Conservation (phyloP, 2,329 filamentous ascomycete species). For the Fusarium incarnatum region DNA sequence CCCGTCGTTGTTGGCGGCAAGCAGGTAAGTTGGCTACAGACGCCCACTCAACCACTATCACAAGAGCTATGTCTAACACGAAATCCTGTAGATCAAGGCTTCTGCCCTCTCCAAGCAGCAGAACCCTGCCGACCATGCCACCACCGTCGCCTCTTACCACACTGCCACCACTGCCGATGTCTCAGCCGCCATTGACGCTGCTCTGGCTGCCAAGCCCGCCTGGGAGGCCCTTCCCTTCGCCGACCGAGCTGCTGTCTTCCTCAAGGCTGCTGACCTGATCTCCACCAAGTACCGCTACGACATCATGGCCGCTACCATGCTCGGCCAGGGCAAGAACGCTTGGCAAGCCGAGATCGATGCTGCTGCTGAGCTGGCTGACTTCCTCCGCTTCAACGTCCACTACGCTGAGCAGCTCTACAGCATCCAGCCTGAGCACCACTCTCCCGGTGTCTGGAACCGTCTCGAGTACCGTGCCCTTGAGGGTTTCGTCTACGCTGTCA, state of each 20-base stretch:
- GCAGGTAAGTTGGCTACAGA: slow-evolving; percentile 64
- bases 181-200: slow-evolving; percentile 81
- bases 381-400: slow-evolving; percentile 92
- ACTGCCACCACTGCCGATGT: slow-evolving; percentile 83
- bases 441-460: slow-evolving; percentile 89
- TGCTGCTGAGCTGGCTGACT: slow-evolving; percentile 91
- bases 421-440: slow-evolving; percentile 86
- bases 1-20: slow-evolving; percentile 88
- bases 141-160: slow-evolving; percentile 84
- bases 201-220: slow-evolving; percentile 83
- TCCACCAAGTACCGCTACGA: slow-evolving; percentile 95
- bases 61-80: slow-evolving; percentile 20
- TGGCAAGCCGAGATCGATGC: slow-evolving; percentile 99
- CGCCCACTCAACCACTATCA: background rate
- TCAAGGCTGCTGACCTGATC: slow-evolving; percentile 94
- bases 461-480: slow-evolving; percentile 91
- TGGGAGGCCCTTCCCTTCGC: slow-evolving; percentile 92
- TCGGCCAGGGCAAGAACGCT: slow-evolving; percentile 97
- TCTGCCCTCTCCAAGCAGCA: slow-evolving; percentile 75
- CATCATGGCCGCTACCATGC: slow-evolving; percentile 94
- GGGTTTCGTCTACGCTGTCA: slow-evolving; percentile 94
- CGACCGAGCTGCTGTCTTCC: slow-evolving; percentile 91
- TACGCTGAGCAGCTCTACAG: slow-evolving; percentile 92
- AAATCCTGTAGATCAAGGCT: slow-evolving; percentile 69
- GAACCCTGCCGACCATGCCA: slow-evolving; percentile 84